Evolutionary conservation across 805 yeast species (phyloP).

Genomic region (Pichia thaimueangensis): DNA sequence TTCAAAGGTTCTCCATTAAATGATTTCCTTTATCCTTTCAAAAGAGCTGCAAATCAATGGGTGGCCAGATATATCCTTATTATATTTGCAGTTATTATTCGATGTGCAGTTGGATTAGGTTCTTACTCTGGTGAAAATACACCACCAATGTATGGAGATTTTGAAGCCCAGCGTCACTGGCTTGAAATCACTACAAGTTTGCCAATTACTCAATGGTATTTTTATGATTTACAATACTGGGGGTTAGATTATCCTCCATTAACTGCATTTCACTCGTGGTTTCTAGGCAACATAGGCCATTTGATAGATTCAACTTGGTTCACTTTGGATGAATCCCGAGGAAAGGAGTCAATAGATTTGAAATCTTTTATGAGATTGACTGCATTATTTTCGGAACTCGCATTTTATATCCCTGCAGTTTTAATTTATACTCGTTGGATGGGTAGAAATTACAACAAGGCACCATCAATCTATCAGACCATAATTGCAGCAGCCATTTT

Average conservation of each 20-base stretch:
- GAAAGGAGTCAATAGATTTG: conserved; percentile 58
- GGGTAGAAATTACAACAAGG: conserved; percentile 46
- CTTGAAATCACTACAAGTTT: conserved; percentile 79
- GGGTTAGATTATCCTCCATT: conserved; percentile 96
- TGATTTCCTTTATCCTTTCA: conserved; percentile 72
- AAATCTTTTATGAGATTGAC: conserved; percentile 84
- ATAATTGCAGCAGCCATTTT: conserved; percentile 72
- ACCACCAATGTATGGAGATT: conserved; percentile 88
- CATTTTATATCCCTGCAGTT: conserved; percentile 75
- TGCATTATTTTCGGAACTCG: conserved; percentile 66
- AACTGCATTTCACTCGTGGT: conserved; percentile 88
- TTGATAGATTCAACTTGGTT: conserved; percentile 70
- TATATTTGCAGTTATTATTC: conserved; percentile 63
- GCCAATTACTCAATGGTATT: conserved; percentile 79
- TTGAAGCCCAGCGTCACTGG: conserved; percentile 99
- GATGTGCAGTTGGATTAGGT: conserved; percentile 86
- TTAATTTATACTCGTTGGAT: conserved; percentile 63
- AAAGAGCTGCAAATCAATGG: conserved; percentile 85
- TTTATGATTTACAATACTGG: conserved; percentile 87
- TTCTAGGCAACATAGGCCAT: conserved; percentile 68
- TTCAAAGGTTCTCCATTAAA: conserved; percentile 56
- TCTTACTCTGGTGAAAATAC: conserved; percentile 67
- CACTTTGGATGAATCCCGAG: conserved; percentile 64
- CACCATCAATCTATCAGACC: conserved; percentile 66
- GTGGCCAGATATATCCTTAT: conserved; percentile 73